These are phyloP conservation scores for Globisporangium heterothallicum DNA, from an alignment of 352 stramenopile species.

Conservation along the genomic window DNA sequence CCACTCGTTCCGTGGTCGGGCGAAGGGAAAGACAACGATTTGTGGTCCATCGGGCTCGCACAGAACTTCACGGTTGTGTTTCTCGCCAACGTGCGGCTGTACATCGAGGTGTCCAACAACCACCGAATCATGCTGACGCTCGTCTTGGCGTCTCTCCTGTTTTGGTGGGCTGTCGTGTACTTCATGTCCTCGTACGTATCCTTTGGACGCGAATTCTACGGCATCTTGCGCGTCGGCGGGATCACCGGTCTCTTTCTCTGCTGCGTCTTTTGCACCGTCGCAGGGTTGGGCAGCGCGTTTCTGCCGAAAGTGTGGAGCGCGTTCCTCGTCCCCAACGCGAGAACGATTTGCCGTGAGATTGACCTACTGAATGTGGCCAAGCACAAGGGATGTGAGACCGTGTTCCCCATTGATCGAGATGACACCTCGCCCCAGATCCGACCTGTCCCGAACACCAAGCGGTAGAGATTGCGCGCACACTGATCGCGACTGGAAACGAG, in stretches of 20 bases:
- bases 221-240: conserved; percentile 35
- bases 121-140: conserved; percentile 24
- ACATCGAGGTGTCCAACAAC: conserved; percentile 40
- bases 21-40: conserved; percentile 52
- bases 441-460: too few relatives aligned
- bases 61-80: conserved; percentile 65
- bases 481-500: too few relatives aligned
- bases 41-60: conserved; percentile 57
- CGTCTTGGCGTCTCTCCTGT: conserved; percentile 27
- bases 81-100: conserved; percentile 41
- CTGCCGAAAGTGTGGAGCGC: conserved; percentile 26
- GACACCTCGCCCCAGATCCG: neutral
- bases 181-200: conserved; percentile 41
- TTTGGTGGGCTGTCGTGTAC: conserved; percentile 45
- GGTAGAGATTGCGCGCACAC: too few relatives aligned
- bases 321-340: conserved; percentile 29
- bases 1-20: conserved; percentile 38
- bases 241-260: conserved; percentile 36
- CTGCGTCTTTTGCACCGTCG: conserved; percentile 25
- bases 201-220: conserved; percentile 62
- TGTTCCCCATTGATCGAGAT: conserved; percentile 36
- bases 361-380: conserved; percentile 25
- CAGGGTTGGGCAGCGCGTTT: conserved; percentile 27
- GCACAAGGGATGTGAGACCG: conserved; percentile 25
- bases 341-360: conserved; percentile 46